phyloP scores from a whole-genome alignment of 148 eudicot genomes.

The Diospyros kaki region DNA sequence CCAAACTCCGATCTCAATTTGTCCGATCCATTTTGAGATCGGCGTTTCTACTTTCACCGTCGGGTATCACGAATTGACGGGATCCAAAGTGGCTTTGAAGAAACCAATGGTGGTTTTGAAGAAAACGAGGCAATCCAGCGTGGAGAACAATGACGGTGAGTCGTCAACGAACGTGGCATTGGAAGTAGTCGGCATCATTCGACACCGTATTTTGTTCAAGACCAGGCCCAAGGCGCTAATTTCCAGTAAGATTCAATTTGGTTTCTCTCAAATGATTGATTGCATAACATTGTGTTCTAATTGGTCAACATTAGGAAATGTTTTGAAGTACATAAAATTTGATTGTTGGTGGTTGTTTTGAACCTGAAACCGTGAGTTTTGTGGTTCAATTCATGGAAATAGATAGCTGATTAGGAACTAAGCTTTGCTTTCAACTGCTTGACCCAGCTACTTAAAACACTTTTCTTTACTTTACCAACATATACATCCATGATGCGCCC shows the following conservation, averaged over 20 bases:
- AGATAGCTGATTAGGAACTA: too few relatives aligned
- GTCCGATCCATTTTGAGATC: background rate
- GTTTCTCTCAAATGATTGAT: background rate
- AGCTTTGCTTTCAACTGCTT: too few relatives aligned
- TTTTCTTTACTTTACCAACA: too few relatives aligned
- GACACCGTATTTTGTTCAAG: slow-evolving; percentile 84
- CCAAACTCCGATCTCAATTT: background rate
- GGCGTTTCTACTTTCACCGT: slow-evolving; percentile 35
- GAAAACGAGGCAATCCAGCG: slow-evolving; percentile 42
- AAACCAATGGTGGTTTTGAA: slow-evolving; percentile 84
- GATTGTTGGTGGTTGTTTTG: too few relatives aligned
- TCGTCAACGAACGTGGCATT: slow-evolving; percentile 43
- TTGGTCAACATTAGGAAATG: too few relatives aligned
- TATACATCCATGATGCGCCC: too few relatives aligned
- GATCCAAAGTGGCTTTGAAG: slow-evolving; percentile 73
- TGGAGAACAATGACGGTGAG: slow-evolving; percentile 11
- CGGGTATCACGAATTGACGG: slow-evolving; percentile 87
- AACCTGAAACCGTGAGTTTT: too few relatives aligned
- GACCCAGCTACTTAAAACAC: too few relatives aligned
- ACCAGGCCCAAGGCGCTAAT: slow-evolving; percentile 90
- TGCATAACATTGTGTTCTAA: too few relatives aligned
- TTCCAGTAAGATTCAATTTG: slow-evolving; percentile 34
- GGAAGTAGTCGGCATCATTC: slow-evolving; percentile 77
- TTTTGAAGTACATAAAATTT: too few relatives aligned
- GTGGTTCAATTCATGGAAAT: too few relatives aligned